Conservation (phyloP, 2,329 filamentous ascomycete species). For the Aspergillus floridensis region DNA sequence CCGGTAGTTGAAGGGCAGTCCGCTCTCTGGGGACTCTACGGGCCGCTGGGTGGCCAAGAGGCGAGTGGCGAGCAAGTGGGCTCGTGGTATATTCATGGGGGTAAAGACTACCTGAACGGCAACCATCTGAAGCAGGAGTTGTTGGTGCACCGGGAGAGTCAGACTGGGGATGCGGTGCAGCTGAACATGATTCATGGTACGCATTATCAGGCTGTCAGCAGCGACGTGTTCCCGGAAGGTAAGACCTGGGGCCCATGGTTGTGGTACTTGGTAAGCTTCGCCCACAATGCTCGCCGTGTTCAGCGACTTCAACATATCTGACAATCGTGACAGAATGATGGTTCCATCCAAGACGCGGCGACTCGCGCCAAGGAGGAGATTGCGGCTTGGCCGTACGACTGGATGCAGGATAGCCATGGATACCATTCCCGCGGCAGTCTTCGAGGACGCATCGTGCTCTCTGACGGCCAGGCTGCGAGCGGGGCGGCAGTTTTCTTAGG, state of each 20-base stretch:
- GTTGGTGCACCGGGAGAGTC: conserved; percentile 52
- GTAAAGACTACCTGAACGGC: conserved; percentile 54
- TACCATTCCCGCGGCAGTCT: conserved; percentile 53
- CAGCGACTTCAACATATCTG: not conserved
- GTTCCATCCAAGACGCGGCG: conserved; percentile 45
- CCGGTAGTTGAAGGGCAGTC: no score
- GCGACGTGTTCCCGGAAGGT: conserved; percentile 39
- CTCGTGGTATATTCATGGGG: conserved; percentile 53
- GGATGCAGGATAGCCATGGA: conserved; percentile 43
- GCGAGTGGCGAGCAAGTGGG: conserved; percentile 38
- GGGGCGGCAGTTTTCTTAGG: conserved; percentile 53
- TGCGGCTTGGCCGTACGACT: conserved; percentile 49
- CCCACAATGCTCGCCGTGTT: no score
- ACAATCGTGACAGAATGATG: conserved; percentile 42
- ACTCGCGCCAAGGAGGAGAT: conserved; percentile 43
- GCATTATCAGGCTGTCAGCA: conserved; percentile 42
- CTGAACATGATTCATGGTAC: conserved; percentile 57
- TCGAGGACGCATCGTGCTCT: conserved; percentile 45
- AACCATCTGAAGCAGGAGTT: conserved; percentile 55
- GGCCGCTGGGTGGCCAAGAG: conserved; percentile 16
- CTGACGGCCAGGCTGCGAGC: conserved; percentile 49
- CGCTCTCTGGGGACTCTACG: conserved; percentile 45
- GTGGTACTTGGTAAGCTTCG: conserved; percentile 38
- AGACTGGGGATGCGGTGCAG: conserved; percentile 52
- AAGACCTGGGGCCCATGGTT: conserved; percentile 49